A percentile compares a stretch with the other conserved stretches of the same genome.
Evolutionary conservation across 352 stramenopile genomes (phyloP).

Genomic region (Pythium rhizo-oryzae): DNA sequence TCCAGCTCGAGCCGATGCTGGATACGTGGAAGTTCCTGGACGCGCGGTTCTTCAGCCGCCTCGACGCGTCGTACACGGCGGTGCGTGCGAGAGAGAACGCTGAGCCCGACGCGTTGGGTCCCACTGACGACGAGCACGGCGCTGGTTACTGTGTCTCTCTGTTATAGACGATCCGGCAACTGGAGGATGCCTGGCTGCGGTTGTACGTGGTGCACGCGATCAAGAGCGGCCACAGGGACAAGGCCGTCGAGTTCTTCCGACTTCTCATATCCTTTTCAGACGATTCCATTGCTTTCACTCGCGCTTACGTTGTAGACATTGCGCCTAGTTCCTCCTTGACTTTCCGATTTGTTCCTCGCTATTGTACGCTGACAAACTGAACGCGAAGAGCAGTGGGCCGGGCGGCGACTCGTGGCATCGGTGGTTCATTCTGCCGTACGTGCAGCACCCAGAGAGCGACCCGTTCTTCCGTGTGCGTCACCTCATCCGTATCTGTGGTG

Average conservation of each 20-base stretch:
- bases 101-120: background rate
- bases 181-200: conserved; percentile 69
- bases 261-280: conserved; percentile 45
- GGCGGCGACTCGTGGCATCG: conserved; percentile 62
- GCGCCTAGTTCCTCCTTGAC: conserved; percentile 27
- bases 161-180: conserved; percentile 58
- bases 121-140: background rate
- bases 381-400: conserved; percentile 38
- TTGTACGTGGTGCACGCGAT: conserved; percentile 81
- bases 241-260: conserved; percentile 78
- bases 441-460: conserved; percentile 71
- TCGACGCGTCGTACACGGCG: conserved; percentile 69
- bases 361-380: conserved; percentile 61
- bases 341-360: background rate
- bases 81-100: conserved; percentile 29
- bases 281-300: background rate
- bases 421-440: conserved; percentile 86
- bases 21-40: conserved; percentile 83
- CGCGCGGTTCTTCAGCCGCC: conserved; percentile 77
- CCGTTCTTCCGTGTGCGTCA: conserved; percentile 62
- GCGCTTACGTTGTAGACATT: background rate
- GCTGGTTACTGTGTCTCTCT: background rate
- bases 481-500: background rate
- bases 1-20: conserved; percentile 74
- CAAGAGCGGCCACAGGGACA: conserved; percentile 69